phyloP scores from a whole-genome alignment of 139 green algal genomes.

The Coelastrella sp. region DNA sequence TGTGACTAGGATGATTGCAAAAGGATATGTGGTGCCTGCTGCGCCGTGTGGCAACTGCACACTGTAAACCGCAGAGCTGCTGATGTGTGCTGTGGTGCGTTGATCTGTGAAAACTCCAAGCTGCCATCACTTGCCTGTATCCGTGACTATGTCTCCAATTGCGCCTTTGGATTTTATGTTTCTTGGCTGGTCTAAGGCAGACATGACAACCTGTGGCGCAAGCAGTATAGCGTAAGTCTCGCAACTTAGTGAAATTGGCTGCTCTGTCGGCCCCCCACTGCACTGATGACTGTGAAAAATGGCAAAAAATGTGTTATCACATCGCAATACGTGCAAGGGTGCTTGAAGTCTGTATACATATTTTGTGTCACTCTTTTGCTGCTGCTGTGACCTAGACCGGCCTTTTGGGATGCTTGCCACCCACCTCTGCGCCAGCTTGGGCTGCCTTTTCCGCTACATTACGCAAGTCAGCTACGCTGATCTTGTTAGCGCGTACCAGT shows the following conservation, averaged over 20 bases:
- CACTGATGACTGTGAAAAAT: not conserved
- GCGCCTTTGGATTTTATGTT: conserved; percentile 82
- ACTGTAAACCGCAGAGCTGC: too few relatives aligned
- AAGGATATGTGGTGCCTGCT: too few relatives aligned
- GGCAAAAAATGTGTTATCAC: not conserved
- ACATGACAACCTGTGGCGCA: conserved; percentile 70
- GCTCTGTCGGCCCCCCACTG: too few relatives aligned
- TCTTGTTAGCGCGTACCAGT: conserved; percentile 15
- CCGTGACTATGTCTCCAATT: conserved; percentile 37
- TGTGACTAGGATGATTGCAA: too few relatives aligned
- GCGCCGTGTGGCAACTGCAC: too few relatives aligned
- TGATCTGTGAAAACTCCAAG: not conserved
- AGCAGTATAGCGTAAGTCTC: too few relatives aligned
- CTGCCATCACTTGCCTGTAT: not conserved
- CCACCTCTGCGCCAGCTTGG: conserved; percentile 21
- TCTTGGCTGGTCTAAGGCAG: conserved; percentile 76
- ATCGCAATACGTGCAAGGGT: too few relatives aligned
- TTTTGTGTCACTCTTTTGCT: not conserved
- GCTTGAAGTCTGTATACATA: too few relatives aligned
- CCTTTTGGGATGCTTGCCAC: not conserved
- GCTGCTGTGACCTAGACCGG: not conserved
- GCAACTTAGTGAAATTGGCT: too few relatives aligned
- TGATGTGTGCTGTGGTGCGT: too few relatives aligned
- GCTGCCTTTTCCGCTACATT: conserved; percentile 33
- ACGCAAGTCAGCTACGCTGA: not conserved